These are phyloP conservation scores for Paramecium octaurelia DNA, from an alignment of 73 alveolate species.

Conservation along the genomic window DNA sequence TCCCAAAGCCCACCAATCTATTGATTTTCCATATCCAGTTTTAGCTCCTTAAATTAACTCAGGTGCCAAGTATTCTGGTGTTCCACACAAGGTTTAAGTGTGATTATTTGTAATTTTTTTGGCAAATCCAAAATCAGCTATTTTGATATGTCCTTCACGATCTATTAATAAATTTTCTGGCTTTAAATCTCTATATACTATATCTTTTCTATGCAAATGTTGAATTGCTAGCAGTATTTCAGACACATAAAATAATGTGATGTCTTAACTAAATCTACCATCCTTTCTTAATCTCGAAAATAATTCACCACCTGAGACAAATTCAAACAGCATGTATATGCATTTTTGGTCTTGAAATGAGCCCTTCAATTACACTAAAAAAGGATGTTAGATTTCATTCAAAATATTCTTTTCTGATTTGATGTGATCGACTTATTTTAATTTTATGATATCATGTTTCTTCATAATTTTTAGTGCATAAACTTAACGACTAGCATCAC, in stretches of 20 bases:
- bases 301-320: slow-evolving; percentile 75
- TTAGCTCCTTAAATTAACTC: slow-evolving; percentile 71
- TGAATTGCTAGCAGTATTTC: slow-evolving; percentile 67
- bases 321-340: slow-evolving; percentile 68
- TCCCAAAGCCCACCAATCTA: slow-evolving; percentile 85
- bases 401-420: slow-evolving; percentile 62
- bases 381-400: slow-evolving; percentile 57
- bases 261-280: slow-evolving; percentile 70
- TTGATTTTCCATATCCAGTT: slow-evolving; percentile 76
- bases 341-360: slow-evolving; percentile 61
- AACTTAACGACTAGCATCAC: slow-evolving; percentile 66
- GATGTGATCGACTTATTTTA: slow-evolving; percentile 77
- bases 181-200: slow-evolving; percentile 71
- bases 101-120: slow-evolving; percentile 62
- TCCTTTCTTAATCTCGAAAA: slow-evolving; percentile 62
- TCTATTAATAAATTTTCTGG: slow-evolving; percentile 78
- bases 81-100: slow-evolving; percentile 76
- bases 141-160: slow-evolving; percentile 75
- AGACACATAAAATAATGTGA: slow-evolving; percentile 65
- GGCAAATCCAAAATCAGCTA: slow-evolving; percentile 87
- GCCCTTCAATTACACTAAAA: slow-evolving; percentile 61
- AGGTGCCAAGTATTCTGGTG: slow-evolving; percentile 79
- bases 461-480: slow-evolving; percentile 93
- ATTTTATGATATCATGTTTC: slow-evolving; percentile 88
- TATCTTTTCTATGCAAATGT: slow-evolving; percentile 68